These are phyloP conservation scores for Podila horticola DNA, from an alignment of 192 early-diverging fungal species.

Conservation along the genomic window DNA sequence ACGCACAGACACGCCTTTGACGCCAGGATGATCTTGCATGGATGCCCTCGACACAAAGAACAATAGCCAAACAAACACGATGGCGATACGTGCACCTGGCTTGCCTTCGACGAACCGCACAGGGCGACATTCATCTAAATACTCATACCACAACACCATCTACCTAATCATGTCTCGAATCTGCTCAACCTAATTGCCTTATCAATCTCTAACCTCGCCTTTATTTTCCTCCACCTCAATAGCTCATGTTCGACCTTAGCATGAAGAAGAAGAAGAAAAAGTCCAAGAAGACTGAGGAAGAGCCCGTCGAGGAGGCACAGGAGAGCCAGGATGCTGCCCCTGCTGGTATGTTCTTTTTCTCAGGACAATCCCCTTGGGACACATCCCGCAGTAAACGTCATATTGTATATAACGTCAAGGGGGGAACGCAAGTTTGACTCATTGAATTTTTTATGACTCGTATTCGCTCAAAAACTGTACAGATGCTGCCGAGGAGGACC, in stretches of 20 bases:
- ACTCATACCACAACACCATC: no score
- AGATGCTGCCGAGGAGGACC: slow-evolving; percentile 62
- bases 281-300: slow-evolving; percentile 44
- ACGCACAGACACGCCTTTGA: neutral
- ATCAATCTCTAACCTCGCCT: neutral
- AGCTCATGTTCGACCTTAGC: slow-evolving; percentile 15
- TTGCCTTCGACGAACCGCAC: no score
- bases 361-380: no score
- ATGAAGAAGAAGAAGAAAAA: slow-evolving; percentile 73
- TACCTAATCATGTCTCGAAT: neutral
- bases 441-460: neutral
- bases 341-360: slow-evolving; percentile 7
- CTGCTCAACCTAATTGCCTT: neutral
- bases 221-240: no score
- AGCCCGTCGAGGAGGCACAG: slow-evolving; percentile 51
- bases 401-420: no score
- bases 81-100: no score
- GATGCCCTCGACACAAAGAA: no score
- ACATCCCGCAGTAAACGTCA: neutral
- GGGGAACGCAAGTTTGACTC: no score
- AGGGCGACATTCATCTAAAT: no score
- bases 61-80: no score
- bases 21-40: no score
- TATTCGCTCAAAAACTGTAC: neutral
- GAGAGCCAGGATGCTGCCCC: slow-evolving; percentile 24